Conservation (phyloP, 768 basidiomycete genomes). For the Leccinum arenicola region DNA sequence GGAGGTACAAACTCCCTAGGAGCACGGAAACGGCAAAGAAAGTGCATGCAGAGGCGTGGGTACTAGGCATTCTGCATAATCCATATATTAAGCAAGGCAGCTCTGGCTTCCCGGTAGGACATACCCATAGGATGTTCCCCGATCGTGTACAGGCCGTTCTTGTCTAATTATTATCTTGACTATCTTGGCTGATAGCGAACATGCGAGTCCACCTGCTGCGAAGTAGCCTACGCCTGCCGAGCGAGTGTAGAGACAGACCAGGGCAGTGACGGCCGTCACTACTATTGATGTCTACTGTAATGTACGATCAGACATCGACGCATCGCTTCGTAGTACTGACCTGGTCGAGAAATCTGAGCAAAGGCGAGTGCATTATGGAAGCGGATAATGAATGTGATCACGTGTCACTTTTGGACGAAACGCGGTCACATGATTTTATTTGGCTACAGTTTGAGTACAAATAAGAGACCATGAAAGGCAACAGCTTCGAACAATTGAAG, state of each 20-base stretch:
- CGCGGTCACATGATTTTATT: constrained; percentile 33
- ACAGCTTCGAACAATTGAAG: constrained; percentile 21
- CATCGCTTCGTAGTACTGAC: constrained; percentile 13
- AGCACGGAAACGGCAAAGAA: constrained; percentile 62
- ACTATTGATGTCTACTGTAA: constrained; percentile 53
- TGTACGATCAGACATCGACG: constrained; percentile 4
- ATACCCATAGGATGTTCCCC: constrained; percentile 68
- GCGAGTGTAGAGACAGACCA: constrained; percentile 53
- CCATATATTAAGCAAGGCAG: not conserved
- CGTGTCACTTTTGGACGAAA: constrained; percentile 21
- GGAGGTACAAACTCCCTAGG: constrained; percentile 56
- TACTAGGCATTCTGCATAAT: constrained; percentile 74
- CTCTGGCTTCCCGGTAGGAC: constrained; percentile 13
- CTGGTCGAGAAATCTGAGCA: constrained; percentile 34
- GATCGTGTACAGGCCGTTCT: constrained; percentile 49
- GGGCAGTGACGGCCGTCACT: constrained; percentile 51
- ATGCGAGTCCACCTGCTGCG: constrained; percentile 51
- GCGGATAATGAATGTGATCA: not conserved
- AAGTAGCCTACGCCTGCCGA: constrained; percentile 65
- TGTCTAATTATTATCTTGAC: constrained; percentile 63
- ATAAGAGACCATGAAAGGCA: constrained; percentile 26
- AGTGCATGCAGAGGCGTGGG: constrained; percentile 68
- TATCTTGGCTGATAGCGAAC: constrained; percentile 56
- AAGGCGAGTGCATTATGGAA: constrained; percentile 17
- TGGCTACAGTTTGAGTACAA: constrained; percentile 29